phyloP scores from a whole-genome alignment of 352 stramenopile species.

The Pythium folliculosum region DNA sequence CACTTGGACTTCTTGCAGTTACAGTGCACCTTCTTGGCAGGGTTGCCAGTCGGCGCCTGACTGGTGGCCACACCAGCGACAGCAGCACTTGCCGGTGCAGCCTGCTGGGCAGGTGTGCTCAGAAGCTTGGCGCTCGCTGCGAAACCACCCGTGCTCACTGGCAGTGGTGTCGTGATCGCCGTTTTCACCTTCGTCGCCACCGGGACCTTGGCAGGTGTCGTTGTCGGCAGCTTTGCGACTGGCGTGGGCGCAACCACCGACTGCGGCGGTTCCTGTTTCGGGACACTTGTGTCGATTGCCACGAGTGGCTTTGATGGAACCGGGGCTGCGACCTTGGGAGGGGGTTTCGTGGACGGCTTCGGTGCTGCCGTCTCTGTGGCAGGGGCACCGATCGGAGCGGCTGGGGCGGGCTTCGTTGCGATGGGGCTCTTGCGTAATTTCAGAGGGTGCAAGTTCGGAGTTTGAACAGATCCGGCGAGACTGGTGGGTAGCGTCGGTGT shows the following conservation, averaged over 20 bases:
- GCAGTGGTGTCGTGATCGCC: conserved; percentile 9
- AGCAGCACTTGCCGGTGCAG: conserved; percentile 12
- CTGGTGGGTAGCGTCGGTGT: conserved; percentile 14
- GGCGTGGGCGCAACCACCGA: neutral
- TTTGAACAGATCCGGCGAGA: neutral
- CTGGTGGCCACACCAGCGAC: neutral
- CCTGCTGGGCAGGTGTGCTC: conserved; percentile 29
- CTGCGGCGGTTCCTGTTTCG: neutral
- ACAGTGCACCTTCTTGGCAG: conserved; percentile 71
- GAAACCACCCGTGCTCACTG: conserved; percentile 7
- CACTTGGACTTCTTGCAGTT: conserved; percentile 99
- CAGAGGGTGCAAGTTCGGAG: conserved; percentile 25
- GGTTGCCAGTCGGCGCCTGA: conserved; percentile 8
- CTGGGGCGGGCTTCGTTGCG: neutral
- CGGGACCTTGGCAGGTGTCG: conserved; percentile 8
- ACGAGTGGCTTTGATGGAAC: neutral
- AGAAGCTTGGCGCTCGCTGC: conserved; percentile 11
- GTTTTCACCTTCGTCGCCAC: neutral
- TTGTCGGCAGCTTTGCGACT: neutral
- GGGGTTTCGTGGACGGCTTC: neutral
- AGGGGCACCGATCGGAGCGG: neutral
- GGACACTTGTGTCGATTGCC: neutral
- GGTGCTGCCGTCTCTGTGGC: neutral
- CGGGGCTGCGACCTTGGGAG: neutral
- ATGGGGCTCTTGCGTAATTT: conserved; percentile 27